Conservation (phyloP, 78 protist genomes). For the Dictyostelium brefeldianum region DNA sequence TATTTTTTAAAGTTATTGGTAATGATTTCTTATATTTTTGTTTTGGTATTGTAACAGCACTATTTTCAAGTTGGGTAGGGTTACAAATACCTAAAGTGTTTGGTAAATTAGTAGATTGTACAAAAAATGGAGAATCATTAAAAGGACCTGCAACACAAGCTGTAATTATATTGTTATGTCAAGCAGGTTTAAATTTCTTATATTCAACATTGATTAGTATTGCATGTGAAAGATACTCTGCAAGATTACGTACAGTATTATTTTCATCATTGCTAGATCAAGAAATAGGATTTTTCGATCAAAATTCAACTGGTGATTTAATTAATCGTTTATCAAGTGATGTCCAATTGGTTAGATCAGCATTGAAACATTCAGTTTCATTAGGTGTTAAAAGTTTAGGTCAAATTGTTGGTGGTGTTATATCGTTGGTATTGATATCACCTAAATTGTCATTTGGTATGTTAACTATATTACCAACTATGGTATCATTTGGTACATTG, state of each 20-base stretch:
- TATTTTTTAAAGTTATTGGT: constrained; percentile 38
- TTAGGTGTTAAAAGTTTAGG: constrained; percentile 58
- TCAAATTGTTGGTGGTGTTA: constrained; percentile 78
- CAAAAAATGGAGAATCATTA: constrained; percentile 43
- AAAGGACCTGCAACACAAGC: constrained; percentile 37
- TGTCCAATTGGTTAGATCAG: constrained; percentile 59
- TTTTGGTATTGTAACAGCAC: constrained; percentile 61
- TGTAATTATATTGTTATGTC: neutral
- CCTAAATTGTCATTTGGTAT: constrained; percentile 37
- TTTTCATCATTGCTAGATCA: constrained; percentile 58
- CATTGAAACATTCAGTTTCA: constrained; percentile 71
- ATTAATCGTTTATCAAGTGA: constrained; percentile 88
- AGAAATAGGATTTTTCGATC: constrained; percentile 94
- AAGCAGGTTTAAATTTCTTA: constrained; percentile 33
- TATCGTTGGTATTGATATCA: constrained; percentile 59
- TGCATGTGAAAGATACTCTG: constrained; percentile 40
- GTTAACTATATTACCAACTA: constrained; percentile 46
- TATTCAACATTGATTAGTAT: constrained; percentile 37
- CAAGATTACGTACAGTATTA: constrained; percentile 38
- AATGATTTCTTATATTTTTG: constrained; percentile 40
- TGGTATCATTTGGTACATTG: constrained; percentile 63
- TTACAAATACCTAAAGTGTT: constrained; percentile 70
- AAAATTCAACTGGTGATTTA: constrained; percentile 93
- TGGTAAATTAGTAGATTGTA: constrained; percentile 51
- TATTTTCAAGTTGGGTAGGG: constrained; percentile 60